Evolutionary conservation across 352 stramenopile species (phyloP), one percentile per base, ranked within the genome.

Genomic region (Pythium coloratum): DNA sequence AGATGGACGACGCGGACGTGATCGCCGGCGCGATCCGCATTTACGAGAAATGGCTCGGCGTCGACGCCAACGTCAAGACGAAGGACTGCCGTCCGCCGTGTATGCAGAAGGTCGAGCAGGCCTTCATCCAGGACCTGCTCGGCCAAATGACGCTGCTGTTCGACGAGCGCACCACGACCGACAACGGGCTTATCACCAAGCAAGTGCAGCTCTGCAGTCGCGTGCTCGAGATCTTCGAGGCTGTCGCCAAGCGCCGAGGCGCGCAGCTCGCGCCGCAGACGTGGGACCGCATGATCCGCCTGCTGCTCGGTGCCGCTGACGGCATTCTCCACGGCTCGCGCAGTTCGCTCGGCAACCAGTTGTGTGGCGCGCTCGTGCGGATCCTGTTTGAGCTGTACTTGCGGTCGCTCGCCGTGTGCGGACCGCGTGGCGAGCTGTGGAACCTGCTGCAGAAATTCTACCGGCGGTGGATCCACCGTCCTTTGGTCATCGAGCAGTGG

Each of bases 101-200:
- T 59, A 94, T 96, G 86, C 80, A 89, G 34, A 90, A 88, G 63
- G 77, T 89, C 42, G 88, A 94, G 63, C 88, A 96, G 72, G 72
- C 78, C 9, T 96, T 96, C 55, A 93, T 96, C 40, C 86, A 93
- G 59, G 88, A 96, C 62, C 76, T 96, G 67, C 72, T 96, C 50
- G 88, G 86, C 14, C 88, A 96, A 55, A 94, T 96, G 86, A 94
- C 88, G 59, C 66, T 96, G 61, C 76, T 96, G 30, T 94, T 96
- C 71, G 88, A 96, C 67, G 88, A 96, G 55, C 78, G 86, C 10
- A 26, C 78, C 9, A 75, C 81, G 20, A 65, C 64, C 3, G 67
- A 61, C 20, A 76, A 89, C 18, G 59, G 58, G 8, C 66, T 78
- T n/a, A 66, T 92, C 44, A 68, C 76, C 56, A 92, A 89, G 65